Evolutionary conservation across 75 land plant genomes (phyloP).

Genomic region (Picea sitchensis): DNA sequence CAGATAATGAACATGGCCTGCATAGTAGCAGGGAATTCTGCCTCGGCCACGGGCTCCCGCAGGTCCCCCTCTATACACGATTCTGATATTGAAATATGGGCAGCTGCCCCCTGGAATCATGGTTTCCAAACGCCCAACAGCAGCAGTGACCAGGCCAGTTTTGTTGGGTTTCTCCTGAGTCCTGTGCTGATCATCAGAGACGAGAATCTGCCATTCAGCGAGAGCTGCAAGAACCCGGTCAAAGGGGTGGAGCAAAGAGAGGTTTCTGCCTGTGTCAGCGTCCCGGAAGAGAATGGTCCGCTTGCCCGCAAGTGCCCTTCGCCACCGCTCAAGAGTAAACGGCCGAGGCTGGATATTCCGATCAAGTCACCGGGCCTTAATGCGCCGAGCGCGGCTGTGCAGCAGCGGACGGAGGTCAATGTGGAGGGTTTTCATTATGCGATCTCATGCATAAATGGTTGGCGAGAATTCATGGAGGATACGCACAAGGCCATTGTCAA

Average conservation of each 20-base stretch:
- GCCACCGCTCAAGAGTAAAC: slow-evolving; percentile 55
- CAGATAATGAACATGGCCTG: no score
- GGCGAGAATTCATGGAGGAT: slow-evolving; percentile 54
- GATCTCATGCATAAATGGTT: slow-evolving; percentile 59
- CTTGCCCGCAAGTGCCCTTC: neutral
- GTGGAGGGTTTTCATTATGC: slow-evolving; percentile 30
- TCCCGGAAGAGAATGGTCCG: neutral
- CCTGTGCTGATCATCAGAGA: neutral
- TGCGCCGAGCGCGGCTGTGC: neutral
- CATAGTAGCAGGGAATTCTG: no score
- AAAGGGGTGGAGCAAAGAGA: neutral
- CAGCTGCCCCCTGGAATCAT: no score
- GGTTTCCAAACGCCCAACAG: no score
- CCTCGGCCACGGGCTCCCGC: no score
- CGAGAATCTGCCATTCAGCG: neutral
- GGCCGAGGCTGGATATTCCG: slow-evolving; percentile 70
- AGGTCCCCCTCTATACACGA: no score
- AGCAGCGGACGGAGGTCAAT: slow-evolving; percentile 17
- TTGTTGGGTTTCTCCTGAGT: neutral
- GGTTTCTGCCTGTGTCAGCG: neutral
- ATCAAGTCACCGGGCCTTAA: neutral
- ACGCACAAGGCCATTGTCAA: slow-evolving; percentile 37
- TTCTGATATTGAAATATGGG: no score
- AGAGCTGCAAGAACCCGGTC: neutral
- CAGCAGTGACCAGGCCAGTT: no score